phyloP scores from a whole-genome alignment of 805 yeast species.

The Candida coquimbonensis region DNA sequence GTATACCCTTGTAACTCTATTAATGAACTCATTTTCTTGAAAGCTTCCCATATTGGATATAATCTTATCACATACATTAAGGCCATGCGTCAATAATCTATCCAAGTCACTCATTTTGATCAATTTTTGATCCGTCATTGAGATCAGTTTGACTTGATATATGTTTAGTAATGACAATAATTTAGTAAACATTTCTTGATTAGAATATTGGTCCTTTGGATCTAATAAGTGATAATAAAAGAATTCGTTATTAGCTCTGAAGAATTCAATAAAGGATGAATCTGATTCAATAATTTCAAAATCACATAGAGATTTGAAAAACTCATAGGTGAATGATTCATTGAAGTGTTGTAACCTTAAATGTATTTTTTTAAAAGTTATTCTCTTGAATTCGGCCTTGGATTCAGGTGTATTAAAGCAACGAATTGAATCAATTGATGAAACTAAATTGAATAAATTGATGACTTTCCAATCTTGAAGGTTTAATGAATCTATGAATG shows the following conservation, averaged over 20 bases:
- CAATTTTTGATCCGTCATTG: neutral
- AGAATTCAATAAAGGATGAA: neutral
- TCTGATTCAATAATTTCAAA: neutral
- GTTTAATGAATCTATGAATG: slow-evolving; percentile 1
- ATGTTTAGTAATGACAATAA: neutral
- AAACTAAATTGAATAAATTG: slow-evolving; percentile 1
- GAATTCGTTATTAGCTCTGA: slow-evolving; percentile 1
- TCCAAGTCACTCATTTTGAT: neutral
- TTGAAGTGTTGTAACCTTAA: neutral
- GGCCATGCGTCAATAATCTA: slow-evolving; percentile 1
- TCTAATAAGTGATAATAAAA: slow-evolving; percentile 8
- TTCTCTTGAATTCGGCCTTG: neutral
- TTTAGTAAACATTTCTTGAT: neutral
- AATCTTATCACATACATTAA: slow-evolving; percentile 2
- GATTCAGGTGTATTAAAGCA: neutral
- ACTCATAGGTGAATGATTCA: neutral
- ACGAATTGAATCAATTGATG: neutral
- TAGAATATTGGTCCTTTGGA: slow-evolving; percentile 2
- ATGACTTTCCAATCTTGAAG: neutral
- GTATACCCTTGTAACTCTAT: neutral
- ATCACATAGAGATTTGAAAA: slow-evolving; percentile 1
- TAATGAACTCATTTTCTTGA: neutral
- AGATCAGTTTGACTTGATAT: neutral
- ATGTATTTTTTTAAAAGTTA: neutral
- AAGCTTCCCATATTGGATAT: neutral